Evolutionary conservation across 208 protist species (phyloP), one percentile per base, ranked within the genome.

Genomic region (Sergeia podlipaevii): DNA sequence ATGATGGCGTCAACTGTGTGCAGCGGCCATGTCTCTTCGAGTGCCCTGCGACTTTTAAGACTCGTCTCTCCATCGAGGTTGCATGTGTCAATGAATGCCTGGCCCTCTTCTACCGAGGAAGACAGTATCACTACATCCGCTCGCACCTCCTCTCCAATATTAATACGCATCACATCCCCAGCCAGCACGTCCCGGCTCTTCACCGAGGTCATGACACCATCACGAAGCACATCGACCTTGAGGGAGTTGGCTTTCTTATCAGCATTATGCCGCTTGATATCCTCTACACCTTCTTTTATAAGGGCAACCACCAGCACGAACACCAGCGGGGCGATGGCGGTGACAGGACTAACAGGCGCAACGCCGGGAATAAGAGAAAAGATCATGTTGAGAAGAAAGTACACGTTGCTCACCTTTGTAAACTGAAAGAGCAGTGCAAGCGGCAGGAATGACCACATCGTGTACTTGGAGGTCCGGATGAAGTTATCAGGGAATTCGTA

Each of bases 401-500:
- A 98, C 18, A 96, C 44, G 53, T 98, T 98, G 30, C 93, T 94
- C 7, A 88, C 72, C 60, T 90, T 88, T 26, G 34, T 77, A 39
- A 97, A 97, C 68, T 98, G 95, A 45, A 97, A 81, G 8, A 96
- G 67, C 8, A 98, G 66, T 21, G 75, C 85, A 13, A 98, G 60
- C n/a, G 96, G 96, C 17, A 99, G 51, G 38, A 98, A 98, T 5
- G 84, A 91, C 20, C 72, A 63, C 2, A 83, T 2, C 10, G 81
- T 94, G 74, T 98, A 98, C 74, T 97, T 93, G 17, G 93, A 96
- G 18, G 96, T 98, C 17, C 70, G 53, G 17, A 96, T 90, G 47
- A 84, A 95, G 60, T 98, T 98, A 30, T 74, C 67, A 5, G 82
- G 79, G 47, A 80, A 97, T 15, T 78, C 46, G 46, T 70, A 90